Evolutionary conservation across 208 protist species (phyloP), one percentile per base, ranked within the genome.

Genomic region (Leishmania guyanensis): DNA sequence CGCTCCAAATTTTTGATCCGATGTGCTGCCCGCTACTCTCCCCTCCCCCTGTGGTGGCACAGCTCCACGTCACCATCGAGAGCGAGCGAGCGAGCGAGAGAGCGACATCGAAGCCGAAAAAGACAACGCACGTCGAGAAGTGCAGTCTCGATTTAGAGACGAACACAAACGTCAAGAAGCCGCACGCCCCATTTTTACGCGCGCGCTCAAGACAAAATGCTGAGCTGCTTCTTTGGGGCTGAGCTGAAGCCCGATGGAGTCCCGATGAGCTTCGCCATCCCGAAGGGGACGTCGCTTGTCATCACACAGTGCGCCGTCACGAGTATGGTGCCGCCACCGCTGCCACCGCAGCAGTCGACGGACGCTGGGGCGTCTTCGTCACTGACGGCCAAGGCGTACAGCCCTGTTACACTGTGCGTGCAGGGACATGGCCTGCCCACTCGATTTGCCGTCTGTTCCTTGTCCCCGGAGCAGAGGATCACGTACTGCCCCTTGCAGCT

Each of bases 171-270:
- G 9, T 62, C 20, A 12, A 16, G 8, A 54, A 16, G 51, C 8
- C 51, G 14, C 51, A 54, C 51, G 51, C 51, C 36, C 1, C 36
- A 36, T 36, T 36, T 36, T 36, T 36, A 1, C 36, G 53, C 53
- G 16, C 53, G 16, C 53, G 12, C 53, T 56, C 58, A 64, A 0
- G n/a, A 5, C 8, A 64, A 0, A 1, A 64, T 95, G 90, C 75
- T 97, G 65, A 92, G 94, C 83, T 97, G 93, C 81, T 97, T 97
- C 81, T 97, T 97, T 73, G 93, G 93, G 5, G 58, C 92, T 5
- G 88, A 94, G 78, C 54, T 97, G 66, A 82, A 86, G 60, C 82
- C 90, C 20, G 90, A 94, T 58, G 89, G 87, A 17, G 84, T 87
- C 20, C 69, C 92, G n/a, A 62, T 92, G n/a, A 94, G 84, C 69